Evolutionary conservation across 2,329 filamentous ascomycete species (phyloP).

Genomic region (Colletotrichum melonis): DNA sequence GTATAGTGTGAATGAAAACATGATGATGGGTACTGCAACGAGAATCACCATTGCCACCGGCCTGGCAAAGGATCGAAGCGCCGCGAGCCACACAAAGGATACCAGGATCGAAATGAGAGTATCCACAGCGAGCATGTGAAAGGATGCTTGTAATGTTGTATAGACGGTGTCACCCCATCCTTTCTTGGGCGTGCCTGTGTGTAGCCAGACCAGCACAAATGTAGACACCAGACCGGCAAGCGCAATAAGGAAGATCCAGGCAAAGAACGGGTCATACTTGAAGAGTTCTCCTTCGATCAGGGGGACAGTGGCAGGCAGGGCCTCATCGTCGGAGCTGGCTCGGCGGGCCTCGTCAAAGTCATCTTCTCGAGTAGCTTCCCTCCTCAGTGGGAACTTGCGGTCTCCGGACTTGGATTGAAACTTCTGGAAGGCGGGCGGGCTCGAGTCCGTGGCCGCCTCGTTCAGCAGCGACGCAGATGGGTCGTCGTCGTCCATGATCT

Average conservation of each 20-base stretch:
- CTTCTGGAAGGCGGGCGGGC: slow-evolving; percentile 71
- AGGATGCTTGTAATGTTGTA: slow-evolving; percentile 85
- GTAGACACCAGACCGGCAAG: slow-evolving; percentile 87
- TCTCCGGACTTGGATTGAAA: slow-evolving; percentile 58
- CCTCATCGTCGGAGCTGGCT: slow-evolving; percentile 51
- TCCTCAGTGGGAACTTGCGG: slow-evolving; percentile 52
- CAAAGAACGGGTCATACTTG: slow-evolving; percentile 90
- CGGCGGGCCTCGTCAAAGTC: slow-evolving; percentile 57
- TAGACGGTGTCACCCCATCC: slow-evolving; percentile 95
- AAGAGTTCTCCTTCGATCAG: slow-evolving; percentile 76
- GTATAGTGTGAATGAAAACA: slow-evolving; percentile 91
- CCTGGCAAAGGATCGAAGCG: slow-evolving; percentile 88
- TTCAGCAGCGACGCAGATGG: slow-evolving; percentile 70
- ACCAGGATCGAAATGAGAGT: slow-evolving; percentile 91
- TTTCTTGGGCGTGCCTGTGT: slow-evolving; percentile 81
- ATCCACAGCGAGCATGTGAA: slow-evolving; percentile 89
- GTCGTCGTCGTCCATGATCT: slow-evolving; percentile 69
- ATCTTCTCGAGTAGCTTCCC: slow-evolving; percentile 58
- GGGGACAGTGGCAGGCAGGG: slow-evolving; percentile 57
- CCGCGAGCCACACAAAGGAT: slow-evolving; percentile 89
- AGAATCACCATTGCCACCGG: slow-evolving; percentile 85
- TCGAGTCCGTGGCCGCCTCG: slow-evolving; percentile 63
- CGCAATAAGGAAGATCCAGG: slow-evolving; percentile 87
- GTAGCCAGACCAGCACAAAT: slow-evolving; percentile 88
- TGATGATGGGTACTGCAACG: slow-evolving; percentile 84